These are phyloP conservation scores for Talaromyces funiculosus DNA, from an alignment of 2,329 filamentous ascomycete species.

Conservation along the genomic window DNA sequence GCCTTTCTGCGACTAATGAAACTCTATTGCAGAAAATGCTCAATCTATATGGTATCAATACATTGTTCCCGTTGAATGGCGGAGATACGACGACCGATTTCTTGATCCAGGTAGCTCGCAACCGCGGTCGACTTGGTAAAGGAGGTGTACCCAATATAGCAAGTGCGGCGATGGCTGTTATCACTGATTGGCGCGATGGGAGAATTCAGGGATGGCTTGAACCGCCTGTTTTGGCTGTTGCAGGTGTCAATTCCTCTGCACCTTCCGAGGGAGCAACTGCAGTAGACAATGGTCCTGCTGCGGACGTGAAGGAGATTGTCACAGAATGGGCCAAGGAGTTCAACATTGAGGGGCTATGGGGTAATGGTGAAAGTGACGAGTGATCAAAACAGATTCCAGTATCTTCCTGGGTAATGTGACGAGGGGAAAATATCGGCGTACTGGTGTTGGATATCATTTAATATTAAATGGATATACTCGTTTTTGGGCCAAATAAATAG, in stretches of 20 bases:
- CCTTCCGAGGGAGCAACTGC: conserved; percentile 18
- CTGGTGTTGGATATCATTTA: neutral
- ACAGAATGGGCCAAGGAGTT: conserved; percentile 93
- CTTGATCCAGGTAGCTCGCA: conserved; percentile 87
- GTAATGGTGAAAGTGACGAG: conserved; percentile 50
- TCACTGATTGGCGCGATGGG: conserved; percentile 95
- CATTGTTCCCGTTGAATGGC: conserved; percentile 60
- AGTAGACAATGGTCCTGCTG: conserved; percentile 26
- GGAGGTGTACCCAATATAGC: conserved; percentile 86
- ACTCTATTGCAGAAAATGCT: conserved; percentile 74
- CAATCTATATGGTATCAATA: conserved; percentile 75
- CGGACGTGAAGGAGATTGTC: conserved; percentile 78
- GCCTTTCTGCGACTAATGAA: conserved; percentile 62
- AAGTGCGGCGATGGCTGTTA: conserved; percentile 83
- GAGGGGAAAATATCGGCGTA: neutral
- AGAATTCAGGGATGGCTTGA: conserved; percentile 90
- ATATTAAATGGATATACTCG: conserved; percentile 2
- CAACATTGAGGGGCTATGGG: conserved; percentile 88
- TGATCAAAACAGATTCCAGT: conserved; percentile 19
- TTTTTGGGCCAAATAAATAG: neutral
- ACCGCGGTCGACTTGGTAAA: conserved; percentile 79
- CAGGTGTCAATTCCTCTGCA: conserved; percentile 44
- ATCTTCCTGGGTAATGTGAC: neutral
- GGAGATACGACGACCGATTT: conserved; percentile 85
- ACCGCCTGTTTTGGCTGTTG: conserved; percentile 61